Percentiles rank a stretch among this genome's conserved stretches.
These are phyloP conservation scores for Helminthosporium solani DNA, from an alignment of 2,329 filamentous ascomycete species.

Conservation along the genomic window DNA sequence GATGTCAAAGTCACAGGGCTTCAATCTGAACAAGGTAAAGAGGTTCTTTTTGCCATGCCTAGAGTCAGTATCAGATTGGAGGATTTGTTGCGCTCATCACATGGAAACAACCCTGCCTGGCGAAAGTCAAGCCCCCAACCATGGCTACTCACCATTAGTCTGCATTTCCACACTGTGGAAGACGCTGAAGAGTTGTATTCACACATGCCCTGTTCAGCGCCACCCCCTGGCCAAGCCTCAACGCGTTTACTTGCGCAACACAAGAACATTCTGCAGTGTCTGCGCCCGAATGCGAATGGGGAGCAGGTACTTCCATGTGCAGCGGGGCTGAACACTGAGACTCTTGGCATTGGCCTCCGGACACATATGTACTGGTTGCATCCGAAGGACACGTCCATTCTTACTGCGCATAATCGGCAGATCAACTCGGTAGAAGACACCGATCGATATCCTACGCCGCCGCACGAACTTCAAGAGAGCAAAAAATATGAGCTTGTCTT, in stretches of 20 bases:
- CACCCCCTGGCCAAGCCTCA: slow-evolving; percentile 2
- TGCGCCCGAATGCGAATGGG: slow-evolving; percentile 1
- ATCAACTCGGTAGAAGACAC: slow-evolving; percentile 2
- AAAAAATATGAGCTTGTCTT: slow-evolving; percentile 18
- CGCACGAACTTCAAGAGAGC: slow-evolving; percentile 10
- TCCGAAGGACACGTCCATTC: slow-evolving; percentile 11
- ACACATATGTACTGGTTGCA: slow-evolving; percentile 25
- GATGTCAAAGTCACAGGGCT: slow-evolving; percentile 8
- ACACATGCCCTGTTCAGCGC: slow-evolving; percentile 16
- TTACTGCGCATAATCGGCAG: slow-evolving; percentile 27
- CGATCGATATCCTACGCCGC: slow-evolving; percentile 10
- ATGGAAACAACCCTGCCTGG: too few species aligned
- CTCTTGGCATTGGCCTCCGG: slow-evolving; percentile 23
- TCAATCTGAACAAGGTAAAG: neutral
- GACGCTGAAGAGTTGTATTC: slow-evolving; percentile 29
- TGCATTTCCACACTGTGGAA: slow-evolving; percentile 18
- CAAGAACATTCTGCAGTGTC: slow-evolving; percentile 30
- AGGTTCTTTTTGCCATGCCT: slow-evolving; percentile 9
- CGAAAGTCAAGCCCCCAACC: neutral
- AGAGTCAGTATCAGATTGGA: slow-evolving; percentile 23
- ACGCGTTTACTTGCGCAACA: slow-evolving; percentile 27
- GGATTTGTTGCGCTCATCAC: slow-evolving; percentile 1
- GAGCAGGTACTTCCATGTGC: slow-evolving; percentile 13
- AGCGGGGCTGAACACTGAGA: neutral
- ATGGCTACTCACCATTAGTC: slow-evolving; percentile 16